These are phyloP conservation scores for Phytophthora multivora DNA, from an alignment of 352 stramenopile genomes.

Conservation along the genomic window DNA sequence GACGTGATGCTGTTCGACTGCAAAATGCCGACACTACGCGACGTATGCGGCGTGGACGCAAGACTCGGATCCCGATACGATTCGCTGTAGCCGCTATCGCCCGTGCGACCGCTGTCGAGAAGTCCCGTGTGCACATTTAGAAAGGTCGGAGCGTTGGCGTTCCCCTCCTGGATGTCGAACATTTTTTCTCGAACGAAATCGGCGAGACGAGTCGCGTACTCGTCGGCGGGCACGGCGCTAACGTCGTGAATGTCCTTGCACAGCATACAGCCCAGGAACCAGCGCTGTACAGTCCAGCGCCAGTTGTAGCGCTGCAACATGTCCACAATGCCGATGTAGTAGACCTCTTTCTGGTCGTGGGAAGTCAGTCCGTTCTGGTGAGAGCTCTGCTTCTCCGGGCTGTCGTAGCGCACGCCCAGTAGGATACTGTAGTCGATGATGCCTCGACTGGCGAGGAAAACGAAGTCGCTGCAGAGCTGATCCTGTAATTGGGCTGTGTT, in stretches of 20 bases:
- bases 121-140: constrained; percentile 8
- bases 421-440: constrained; percentile 90
- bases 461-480: constrained; percentile 80
- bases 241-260: constrained; percentile 87
- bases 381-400: constrained; percentile 25
- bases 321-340: constrained; percentile 81
- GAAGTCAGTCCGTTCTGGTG: constrained; percentile 52
- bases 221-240: constrained; percentile 69
- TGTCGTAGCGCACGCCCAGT: constrained; percentile 66
- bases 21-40: constrained; percentile 12
- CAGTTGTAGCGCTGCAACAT: constrained; percentile 89
- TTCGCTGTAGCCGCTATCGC: constrained; percentile 26
- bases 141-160: constrained; percentile 21
- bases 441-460: constrained; percentile 79
- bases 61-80: constrained; percentile 23
- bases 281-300: constrained; percentile 84
- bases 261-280: constrained; percentile 67
- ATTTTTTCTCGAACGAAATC: constrained; percentile 76
- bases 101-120: constrained; percentile 1
- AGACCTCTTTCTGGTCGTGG: constrained; percentile 60
- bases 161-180: constrained; percentile 65
- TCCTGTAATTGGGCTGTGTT: constrained; percentile 53
- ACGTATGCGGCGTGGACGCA: constrained; percentile 23
- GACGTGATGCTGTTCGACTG: constrained; percentile 27
- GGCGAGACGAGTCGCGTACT: constrained; percentile 74